Conservation (phyloP, 768 basidiomycete genomes). For the Gymnopilus junonius region DNA sequence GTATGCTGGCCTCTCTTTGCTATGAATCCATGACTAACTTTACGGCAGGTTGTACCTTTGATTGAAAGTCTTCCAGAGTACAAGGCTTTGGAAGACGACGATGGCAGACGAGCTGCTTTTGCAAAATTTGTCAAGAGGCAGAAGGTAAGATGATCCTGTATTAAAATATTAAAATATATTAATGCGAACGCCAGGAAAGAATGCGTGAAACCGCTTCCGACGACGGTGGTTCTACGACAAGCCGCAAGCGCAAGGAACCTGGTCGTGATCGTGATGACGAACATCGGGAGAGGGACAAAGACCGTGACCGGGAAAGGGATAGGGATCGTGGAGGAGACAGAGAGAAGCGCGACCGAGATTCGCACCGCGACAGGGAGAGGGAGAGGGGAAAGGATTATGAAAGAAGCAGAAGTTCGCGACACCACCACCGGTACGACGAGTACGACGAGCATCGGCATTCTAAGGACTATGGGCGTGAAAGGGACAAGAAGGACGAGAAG, state of each 20-base stretch:
- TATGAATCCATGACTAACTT: not conserved
- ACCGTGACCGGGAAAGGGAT: conserved; percentile 48
- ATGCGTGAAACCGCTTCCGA: conserved; percentile 78
- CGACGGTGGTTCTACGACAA: conserved; percentile 82
- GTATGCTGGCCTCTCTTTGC: conserved; percentile 45
- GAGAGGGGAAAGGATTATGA: conserved; percentile 43
- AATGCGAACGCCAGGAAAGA: conserved; percentile 59
- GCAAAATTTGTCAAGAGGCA: conserved; percentile 89
- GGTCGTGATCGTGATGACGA: conserved; percentile 51
- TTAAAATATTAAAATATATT: not conserved
- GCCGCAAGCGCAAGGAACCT: conserved; percentile 82
- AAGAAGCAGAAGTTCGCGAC: conserved; percentile 44
- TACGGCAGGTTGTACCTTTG: conserved; percentile 63
- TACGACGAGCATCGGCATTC: conserved; percentile 46
- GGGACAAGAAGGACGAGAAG: conserved; percentile 45
- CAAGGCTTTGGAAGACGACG: conserved; percentile 88
- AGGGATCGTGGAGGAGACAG: conserved; percentile 19
- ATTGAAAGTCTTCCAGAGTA: conserved; percentile 88
- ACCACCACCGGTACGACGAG: conserved; percentile 55
- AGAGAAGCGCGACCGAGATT: conserved; percentile 23
- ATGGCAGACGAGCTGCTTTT: conserved; percentile 80
- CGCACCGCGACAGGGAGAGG: conserved; percentile 37
- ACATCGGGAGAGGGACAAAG: conserved; percentile 47
- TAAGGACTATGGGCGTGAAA: conserved; percentile 40
- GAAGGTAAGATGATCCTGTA: conserved; percentile 56